Base-by-base conservation (phyloP, 139 green algal species). In the Coccomyxa sp. region DNA sequence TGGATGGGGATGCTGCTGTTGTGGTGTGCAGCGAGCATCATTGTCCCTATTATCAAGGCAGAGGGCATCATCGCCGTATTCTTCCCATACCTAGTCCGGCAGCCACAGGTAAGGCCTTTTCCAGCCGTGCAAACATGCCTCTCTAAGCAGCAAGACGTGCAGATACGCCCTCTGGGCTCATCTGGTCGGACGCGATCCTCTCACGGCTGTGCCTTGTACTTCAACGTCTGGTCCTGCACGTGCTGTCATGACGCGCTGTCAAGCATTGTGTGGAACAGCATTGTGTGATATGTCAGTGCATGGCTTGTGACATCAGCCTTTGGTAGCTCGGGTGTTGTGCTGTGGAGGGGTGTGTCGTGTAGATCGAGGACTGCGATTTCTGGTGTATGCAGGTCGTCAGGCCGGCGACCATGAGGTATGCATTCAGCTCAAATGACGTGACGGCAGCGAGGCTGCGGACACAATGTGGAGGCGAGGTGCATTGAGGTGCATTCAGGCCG, bases 1-100 rank as follows among this genome's bases (percentile, higher is more conserved):
- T 89, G 78, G 37, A 81, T 91, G 77, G 83, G 69, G 9, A 18
- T 93, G n/a, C 77, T 91, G 76, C 82, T 95, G 68, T 76, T 89
- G 36, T 86, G 70, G 54, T 72, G 82, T 41, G 89, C 86, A 9
- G 91, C 90, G 33, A 85, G 79, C 70, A 98, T 98, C 88, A 98
- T 98, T 78, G 78, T 96, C 31, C 94, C 94, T 68, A 98, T 98
- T 87, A 94, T 98, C 69, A 83, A 75, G 70, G 81, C 82, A 68
- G 87, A 91, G 82, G 85, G 89, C 39, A 31, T 94, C 2, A 74
- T 85, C 5, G 91, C 93, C 2, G 92, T 97, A 38, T 97, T 97
- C 81, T 73, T 93, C 18, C 93, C 93, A 0, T 75, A 39, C 38
- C 81, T 97, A 7, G 88, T 89, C 5, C 81, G 85, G n/a, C 33